Evolutionary conservation across 2,329 filamentous ascomycete species (phyloP), one percentile per base, ranked within the genome.

Genomic region (Alternaria consortialis): DNA sequence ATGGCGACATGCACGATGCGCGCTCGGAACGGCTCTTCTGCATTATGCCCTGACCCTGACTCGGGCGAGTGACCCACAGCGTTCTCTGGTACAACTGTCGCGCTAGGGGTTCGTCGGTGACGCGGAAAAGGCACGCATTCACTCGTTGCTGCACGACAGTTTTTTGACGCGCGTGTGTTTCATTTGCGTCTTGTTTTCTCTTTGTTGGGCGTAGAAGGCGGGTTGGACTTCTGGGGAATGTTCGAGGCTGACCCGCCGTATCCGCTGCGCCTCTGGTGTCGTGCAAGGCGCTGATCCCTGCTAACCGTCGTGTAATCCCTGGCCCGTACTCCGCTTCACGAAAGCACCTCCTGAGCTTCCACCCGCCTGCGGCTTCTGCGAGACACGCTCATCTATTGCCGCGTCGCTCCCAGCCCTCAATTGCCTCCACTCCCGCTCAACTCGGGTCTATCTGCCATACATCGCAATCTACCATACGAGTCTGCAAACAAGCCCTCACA

Each of bases 341-440:
- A 56, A 39, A 60, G 54, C 66, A 66, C 67, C 73, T 75, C 72
- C 72, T 76, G 73, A 76, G 67, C 71, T 67, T 64, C 62, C 53
- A 50, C 68, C 66, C 58, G 50, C 55, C 54, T 65, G 65, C 64
- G 66, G 50, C 65, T 64, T 58, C 65, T 53, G 54, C 57, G 60
- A 67, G 55, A 50, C 60, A 51, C 62, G 57, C 53, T 57, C 60
- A 60, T 51, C 58, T 63, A 64, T 65, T 57, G 53, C 56, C 52
- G 43, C 60, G 57, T 54, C 63, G 66, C 66, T 56, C 59, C 62
- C 59, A 62, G 42, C 62, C 54, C 25, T 51, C 65, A 64, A 68
- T 68, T 70, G 65, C 62, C 50, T 46, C 40, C 56, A 48, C 47
- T 56, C 34, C 47, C 51, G 40, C 53, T 55, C 61, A 58, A 48